Evolutionary conservation across 2,329 filamentous ascomycete species (phyloP).

Genomic region (Sclerotinia borealis): DNA sequence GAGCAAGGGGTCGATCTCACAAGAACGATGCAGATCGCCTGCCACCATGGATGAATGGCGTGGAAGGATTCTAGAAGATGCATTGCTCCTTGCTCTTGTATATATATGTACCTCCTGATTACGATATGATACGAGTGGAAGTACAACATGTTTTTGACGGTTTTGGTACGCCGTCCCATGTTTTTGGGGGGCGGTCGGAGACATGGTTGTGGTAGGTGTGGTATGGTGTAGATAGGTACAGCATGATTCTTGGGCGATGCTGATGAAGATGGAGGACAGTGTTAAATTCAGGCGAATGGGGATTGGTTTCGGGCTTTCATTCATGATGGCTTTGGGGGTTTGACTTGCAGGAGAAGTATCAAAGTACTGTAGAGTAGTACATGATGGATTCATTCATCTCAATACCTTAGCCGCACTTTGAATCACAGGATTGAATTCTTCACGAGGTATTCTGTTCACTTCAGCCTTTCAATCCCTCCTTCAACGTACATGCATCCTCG

Average conservation of each 20-base stretch:
- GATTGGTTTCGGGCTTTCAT: background rate
- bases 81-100: background rate
- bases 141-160: background rate
- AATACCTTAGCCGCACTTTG: background rate
- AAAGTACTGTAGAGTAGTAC: background rate
- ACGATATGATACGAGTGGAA: background rate
- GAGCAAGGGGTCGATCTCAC: background rate
- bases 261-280: background rate
- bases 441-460: background rate
- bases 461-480: background rate
- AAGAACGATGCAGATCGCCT: background rate
- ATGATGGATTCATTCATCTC: background rate
- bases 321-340: background rate
- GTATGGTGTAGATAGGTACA: no score
- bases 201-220: conserved; percentile 2
- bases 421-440: background rate
- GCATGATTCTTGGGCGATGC: background rate
- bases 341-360: background rate
- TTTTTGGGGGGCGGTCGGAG: background rate
- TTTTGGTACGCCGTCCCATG: conserved; percentile 1
- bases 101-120: background rate
- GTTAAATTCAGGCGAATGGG: background rate
- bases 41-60: no score
- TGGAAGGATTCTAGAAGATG: conserved; percentile 9
- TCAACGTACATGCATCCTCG: background rate